These are phyloP conservation scores for Pharus latifolius DNA, from an alignment of 176 grass and related monocot species.

Conservation along the genomic window DNA sequence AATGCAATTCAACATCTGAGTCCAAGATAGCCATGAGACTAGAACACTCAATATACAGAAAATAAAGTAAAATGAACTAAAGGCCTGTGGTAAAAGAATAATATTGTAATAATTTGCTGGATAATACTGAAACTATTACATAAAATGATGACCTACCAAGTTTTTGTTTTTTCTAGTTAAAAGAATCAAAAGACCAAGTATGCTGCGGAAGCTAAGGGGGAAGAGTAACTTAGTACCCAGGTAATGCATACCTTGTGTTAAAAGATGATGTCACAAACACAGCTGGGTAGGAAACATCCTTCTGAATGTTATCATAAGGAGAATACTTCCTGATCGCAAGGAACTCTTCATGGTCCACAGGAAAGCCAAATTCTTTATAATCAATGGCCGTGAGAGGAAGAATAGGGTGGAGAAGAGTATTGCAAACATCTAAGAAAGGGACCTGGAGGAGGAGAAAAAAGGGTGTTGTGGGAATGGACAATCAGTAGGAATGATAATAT, in stretches of 20 bases:
- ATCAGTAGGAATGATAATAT: background rate
- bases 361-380: slow-evolving; percentile 95
- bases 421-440: slow-evolving; percentile 94
- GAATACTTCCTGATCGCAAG: slow-evolving; percentile 85
- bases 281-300: slow-evolving; percentile 76
- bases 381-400: slow-evolving; percentile 85
- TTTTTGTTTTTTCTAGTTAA: no score
- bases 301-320: slow-evolving; percentile 92
- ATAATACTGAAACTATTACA: background rate
- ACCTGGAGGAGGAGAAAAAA: slow-evolving; percentile 42
- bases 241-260: slow-evolving; percentile 49
- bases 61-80: no score
- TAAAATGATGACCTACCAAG: background rate
- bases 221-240: background rate
- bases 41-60: no score
- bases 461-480: background rate
- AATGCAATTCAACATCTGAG: slow-evolving; percentile 13
- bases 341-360: slow-evolving; percentile 79
- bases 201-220: background rate
- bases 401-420: slow-evolving; percentile 80
- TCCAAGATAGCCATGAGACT: background rate
- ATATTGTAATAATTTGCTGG: no score
- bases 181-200: background rate
- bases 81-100: no score
- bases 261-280: slow-evolving; percentile 91